Percentiles rank a stretch among this genome's conserved stretches.
Conservation (phyloP, 495 filamentous ascomycete genomes). For the Lasiosphaeria hispida region DNA sequence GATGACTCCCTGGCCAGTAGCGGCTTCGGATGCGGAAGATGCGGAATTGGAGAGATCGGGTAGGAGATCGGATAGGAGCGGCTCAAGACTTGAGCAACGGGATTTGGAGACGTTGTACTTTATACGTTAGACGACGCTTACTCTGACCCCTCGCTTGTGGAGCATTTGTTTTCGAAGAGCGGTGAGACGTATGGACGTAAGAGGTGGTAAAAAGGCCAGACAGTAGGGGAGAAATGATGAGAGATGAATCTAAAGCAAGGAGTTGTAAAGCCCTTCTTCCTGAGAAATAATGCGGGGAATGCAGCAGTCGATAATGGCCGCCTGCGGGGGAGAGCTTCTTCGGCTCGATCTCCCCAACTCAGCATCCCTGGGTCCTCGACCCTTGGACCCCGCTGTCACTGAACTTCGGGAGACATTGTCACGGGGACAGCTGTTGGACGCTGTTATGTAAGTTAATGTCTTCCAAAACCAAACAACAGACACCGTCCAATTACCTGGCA, state of each 20-base stretch:
- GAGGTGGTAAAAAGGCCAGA: neutral
- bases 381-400: neutral
- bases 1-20: too few relatives aligned
- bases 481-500: neutral
- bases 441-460: slow-evolving; percentile 6
- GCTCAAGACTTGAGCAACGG: too few relatives aligned
- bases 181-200: neutral
- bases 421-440: neutral
- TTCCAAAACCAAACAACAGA: neutral
- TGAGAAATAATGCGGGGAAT: too few relatives aligned
- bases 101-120: too few relatives aligned
- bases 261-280: too few relatives aligned
- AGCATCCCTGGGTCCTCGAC: neutral
- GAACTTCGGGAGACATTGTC: neutral
- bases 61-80: too few relatives aligned
- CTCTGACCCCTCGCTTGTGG: neutral
- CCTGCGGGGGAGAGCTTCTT: too few relatives aligned
- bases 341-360: neutral
- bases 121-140: too few relatives aligned
- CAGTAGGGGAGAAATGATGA: neutral
- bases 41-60: too few relatives aligned
- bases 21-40: too few relatives aligned
- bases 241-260: too few relatives aligned
- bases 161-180: neutral
- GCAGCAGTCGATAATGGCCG: too few relatives aligned